Base-by-base conservation (phyloP, 2,329 filamentous ascomycete species). In the Raffaelea deltoideospora region DNA sequence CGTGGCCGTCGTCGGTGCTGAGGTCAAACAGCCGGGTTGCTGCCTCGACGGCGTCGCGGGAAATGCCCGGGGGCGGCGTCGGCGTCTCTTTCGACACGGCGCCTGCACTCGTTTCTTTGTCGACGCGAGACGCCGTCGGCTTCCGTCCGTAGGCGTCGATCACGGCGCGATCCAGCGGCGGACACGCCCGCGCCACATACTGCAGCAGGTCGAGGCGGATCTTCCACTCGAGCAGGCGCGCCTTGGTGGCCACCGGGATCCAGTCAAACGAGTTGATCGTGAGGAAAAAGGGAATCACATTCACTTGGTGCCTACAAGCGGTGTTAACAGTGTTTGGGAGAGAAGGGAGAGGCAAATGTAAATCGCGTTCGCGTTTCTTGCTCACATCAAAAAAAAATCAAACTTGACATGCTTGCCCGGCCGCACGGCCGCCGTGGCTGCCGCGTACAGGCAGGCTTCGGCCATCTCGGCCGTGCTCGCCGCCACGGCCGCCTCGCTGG, bases 1-100 rank as follows among this genome's bases (percentile, higher is more conserved):
- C 65, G 56, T 96, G 88, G 0, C 87, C 86, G 54, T 95, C 86
- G 45, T 94, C 87, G 0, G n/a, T n/a, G n/a, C 65, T 50, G 24
- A 69, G 50, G 10, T 43, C 41, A 40, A 65, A 61, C 15, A 76
- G 52, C 10, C 64, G 56, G 2, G 60, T 51, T 7, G 72, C 53
- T 3, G 73, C 53, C 2, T 64, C 63, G 54, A 27, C 10, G 4
- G 41, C 35, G 39, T 67, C 35, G 0, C 56, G 50, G 1, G 53
- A 55, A 37, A 93, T 68, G 33, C 75, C 26, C 11, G 34, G 3
- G 14, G 21, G 33, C 29, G 32, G 10, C 14, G 18, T 23, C 6
- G 24, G 24, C 3, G 19, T 19, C 23, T 14, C 17, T 26, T 15
- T 8, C 13, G 33, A 17, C 13, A 5, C 14, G 13, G 31, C 5